These are phyloP conservation scores for Rhizopus arrhizus DNA, from an alignment of 371 early-diverging fungal species.

Conservation along the genomic window DNA sequence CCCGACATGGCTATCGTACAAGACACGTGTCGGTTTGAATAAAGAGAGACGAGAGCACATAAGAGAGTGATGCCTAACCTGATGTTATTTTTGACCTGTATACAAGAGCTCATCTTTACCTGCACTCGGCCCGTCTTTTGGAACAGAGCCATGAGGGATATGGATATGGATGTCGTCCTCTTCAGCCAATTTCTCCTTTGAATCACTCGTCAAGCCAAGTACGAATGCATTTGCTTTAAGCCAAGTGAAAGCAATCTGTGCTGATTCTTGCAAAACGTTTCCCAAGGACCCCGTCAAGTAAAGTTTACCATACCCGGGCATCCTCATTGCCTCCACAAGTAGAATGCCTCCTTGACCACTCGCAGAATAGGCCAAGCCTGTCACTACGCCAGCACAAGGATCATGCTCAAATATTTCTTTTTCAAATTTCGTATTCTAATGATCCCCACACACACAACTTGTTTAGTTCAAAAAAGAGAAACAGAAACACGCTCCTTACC, in stretches of 20 bases:
- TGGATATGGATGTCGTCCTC: constrained; percentile 79
- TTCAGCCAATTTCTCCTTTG: constrained; percentile 39
- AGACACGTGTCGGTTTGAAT: constrained; percentile 60
- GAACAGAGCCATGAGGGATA: constrained; percentile 79
- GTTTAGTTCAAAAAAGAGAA: neutral
- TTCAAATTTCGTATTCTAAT: constrained; percentile 29
- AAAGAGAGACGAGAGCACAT: constrained; percentile 76
- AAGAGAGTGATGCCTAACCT: constrained; percentile 64
- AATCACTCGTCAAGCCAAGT: constrained; percentile 49
- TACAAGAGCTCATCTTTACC: constrained; percentile 20
- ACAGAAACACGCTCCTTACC: constrained; percentile 26
- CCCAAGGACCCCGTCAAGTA: constrained; percentile 82
- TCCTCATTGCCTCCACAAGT: constrained; percentile 78
- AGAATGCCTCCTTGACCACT: constrained; percentile 76
- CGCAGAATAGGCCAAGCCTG: constrained; percentile 82
- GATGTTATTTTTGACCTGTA: constrained; percentile 25
- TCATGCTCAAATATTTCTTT: constrained; percentile 72
- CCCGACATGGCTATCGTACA: constrained; percentile 79
- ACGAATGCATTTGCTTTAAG: constrained; percentile 69
- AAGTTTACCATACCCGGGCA: constrained; percentile 74
- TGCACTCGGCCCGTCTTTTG: constrained; percentile 81
- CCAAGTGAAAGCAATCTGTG: constrained; percentile 79
- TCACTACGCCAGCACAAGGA: constrained; percentile 74
- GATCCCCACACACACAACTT: too few relatives aligned
- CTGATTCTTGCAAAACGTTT: constrained; percentile 87